Conservation (phyloP, 2,329 filamentous ascomycete species). For the Monilinia laxa region DNA sequence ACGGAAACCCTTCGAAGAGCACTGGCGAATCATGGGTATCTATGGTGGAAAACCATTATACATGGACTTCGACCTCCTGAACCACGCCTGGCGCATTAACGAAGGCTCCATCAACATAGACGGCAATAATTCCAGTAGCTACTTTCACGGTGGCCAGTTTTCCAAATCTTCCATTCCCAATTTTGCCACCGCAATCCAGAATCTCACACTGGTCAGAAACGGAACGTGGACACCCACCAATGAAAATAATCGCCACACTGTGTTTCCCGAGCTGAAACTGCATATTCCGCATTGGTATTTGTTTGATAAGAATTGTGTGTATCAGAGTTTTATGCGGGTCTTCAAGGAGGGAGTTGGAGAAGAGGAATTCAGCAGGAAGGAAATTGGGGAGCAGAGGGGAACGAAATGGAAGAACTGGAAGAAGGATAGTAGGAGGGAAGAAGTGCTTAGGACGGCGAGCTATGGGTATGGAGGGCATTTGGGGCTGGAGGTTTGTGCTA, state of each 20-base stretch:
- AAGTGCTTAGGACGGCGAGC: neutral
- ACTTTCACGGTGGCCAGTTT: neutral
- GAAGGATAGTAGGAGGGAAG: neutral
- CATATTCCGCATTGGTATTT: slow-evolving; percentile 1
- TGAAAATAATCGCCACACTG: neutral
- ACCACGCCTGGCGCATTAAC: slow-evolving; percentile 11
- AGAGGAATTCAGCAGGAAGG: neutral
- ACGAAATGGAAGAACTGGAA: neutral
- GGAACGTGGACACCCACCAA: slow-evolving; percentile 6
- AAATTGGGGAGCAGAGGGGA: neutral
- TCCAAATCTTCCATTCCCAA: neutral
- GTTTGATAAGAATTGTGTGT: slow-evolving; percentile 8
- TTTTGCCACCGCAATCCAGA: neutral
- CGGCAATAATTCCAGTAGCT: neutral
- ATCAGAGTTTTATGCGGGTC: slow-evolving; percentile 5
- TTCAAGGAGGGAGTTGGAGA: neutral
- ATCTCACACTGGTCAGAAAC: neutral
- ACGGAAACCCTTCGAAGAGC: neutral
- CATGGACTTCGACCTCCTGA: slow-evolving; percentile 10
- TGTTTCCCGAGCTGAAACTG: neutral
- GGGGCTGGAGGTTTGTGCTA: slow-evolving; percentile 7
- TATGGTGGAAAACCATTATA: neutral
- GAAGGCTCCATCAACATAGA: neutral
- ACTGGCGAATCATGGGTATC: slow-evolving; percentile 1
- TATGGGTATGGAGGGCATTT: neutral